Evolutionary conservation across 1,139 yeast genomes (phyloP), one percentile per base, ranked within the genome.

Genomic region (Saccharomyces hybrid): DNA sequence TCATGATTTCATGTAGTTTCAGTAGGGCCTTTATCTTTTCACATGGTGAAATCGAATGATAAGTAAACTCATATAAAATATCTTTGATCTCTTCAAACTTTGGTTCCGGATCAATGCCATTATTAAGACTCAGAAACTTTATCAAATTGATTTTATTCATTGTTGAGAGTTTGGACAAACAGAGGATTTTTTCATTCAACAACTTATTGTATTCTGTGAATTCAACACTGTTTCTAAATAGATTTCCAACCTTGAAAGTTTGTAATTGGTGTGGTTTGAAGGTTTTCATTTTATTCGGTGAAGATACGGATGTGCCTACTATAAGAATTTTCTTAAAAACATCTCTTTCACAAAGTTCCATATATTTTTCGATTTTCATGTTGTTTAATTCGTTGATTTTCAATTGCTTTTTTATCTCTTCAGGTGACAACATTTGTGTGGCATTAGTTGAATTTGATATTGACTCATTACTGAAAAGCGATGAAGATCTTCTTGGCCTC

Each of bases 151-250:
- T 55, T 47, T 57, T 58, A 14, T 59, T 65, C 31, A 57, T 57
- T 11, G 50, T 31, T 4, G 63, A 53, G 25, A 66, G 50, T n/a
- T 54, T 56, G n/a, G 61, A 54, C 20, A 68, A 50, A 27, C 60
- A 52, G 30, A 54, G 50, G 13, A 67, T 52, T 52, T 66, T 68
- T 13, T 60, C 65, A 42, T 58, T 53, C 30, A 68, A 42, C 31
- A 61, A n/a, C 38, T 58, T 61, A 54, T 67, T 69, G 52, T 59
- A 68, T 46, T 67, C 65, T 9, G 58, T 53, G 52, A 61, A 67
- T 47, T 68, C 70, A 0, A 68, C 67, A 34, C 68, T 66, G 50
- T 68, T 67, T 46, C 65, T 63, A 50, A 67, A 69, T 23, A 67
- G 49, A 25, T 60, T 63, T 1, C 62, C 46, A 0, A 63, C 59